Evolutionary conservation across 352 stramenopile species (phyloP).

Genomic region (Pythium graminicola): DNA sequence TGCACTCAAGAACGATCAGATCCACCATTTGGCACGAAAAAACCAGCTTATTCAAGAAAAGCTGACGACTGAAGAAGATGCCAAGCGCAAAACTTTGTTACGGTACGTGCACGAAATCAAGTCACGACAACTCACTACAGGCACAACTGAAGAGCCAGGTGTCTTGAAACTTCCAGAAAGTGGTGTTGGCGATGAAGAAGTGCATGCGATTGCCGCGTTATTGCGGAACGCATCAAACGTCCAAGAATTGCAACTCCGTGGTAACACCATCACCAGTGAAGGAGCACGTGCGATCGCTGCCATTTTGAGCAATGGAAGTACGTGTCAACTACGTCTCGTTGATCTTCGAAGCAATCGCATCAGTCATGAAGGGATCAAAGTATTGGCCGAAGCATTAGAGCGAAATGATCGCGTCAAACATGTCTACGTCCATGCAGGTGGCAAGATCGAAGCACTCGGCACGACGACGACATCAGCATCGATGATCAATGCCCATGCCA

Average conservation of each 20-base stretch:
- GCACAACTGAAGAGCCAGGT: slow-evolving; percentile 23
- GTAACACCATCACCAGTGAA: slow-evolving; percentile 89
- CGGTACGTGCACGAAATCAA: slow-evolving; percentile 94
- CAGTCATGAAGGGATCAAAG: slow-evolving; percentile 86
- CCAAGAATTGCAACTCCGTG: slow-evolving; percentile 90
- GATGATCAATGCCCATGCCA: slow-evolving; percentile 42
- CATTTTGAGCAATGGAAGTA: slow-evolving; percentile 70
- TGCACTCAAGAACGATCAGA: slow-evolving; percentile 61
- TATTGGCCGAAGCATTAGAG: slow-evolving; percentile 92
- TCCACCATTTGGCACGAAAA: slow-evolving; percentile 74
- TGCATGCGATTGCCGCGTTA: slow-evolving; percentile 92
- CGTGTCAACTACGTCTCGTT: slow-evolving; percentile 71
- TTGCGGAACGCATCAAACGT: slow-evolving; percentile 87
- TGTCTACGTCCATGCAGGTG: slow-evolving; percentile 94
- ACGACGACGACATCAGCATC: slow-evolving; percentile 43
- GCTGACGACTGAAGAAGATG: slow-evolving; percentile 90
- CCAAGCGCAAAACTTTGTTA: slow-evolving; percentile 92
- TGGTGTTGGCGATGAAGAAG: slow-evolving; percentile 92
- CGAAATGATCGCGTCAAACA: slow-evolving; percentile 89
- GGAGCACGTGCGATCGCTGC: slow-evolving; percentile 90
- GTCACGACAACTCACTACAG: slow-evolving; percentile 29
- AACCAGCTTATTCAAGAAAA: slow-evolving; percentile 72
- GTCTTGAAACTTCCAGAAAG: slow-evolving; percentile 84
- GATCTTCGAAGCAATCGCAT: slow-evolving; percentile 92
- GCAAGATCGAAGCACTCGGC: slow-evolving; percentile 93